A percentile compares a stretch with the other conserved stretches of the same genome.
Evolutionary conservation across 1,284 basidiomycete species (phyloP).

Genomic region (Stygiomarasmius scandens): DNA sequence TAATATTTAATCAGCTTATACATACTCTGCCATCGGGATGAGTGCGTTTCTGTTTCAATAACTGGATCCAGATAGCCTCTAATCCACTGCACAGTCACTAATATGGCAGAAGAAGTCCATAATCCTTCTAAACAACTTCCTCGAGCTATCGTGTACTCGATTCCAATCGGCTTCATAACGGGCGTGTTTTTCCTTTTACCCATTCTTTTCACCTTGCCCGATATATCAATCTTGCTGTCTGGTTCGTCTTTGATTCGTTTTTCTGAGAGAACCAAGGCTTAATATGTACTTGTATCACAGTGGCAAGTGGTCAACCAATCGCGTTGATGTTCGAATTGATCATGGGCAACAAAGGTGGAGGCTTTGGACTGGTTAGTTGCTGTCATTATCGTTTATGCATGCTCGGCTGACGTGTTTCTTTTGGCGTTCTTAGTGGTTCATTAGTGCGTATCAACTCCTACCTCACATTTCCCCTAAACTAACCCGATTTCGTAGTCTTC

Average conservation of each 20-base stretch:
- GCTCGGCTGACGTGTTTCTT: background rate
- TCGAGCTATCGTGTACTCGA: constrained; percentile 58
- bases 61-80: background rate
- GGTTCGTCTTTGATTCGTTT: constrained; percentile 33
- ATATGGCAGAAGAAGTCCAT: constrained; percentile 69
- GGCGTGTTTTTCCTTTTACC: constrained; percentile 69
- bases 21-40: constrained; percentile 56
- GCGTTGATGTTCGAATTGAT: constrained; percentile 68
- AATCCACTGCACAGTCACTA: constrained; percentile 41
- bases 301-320: constrained; percentile 64
- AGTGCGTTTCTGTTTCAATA: constrained; percentile 33
- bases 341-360: constrained; percentile 62
- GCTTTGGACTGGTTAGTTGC: constrained; percentile 58
- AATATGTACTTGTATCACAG: constrained; percentile 27
- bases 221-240: constrained; percentile 54
- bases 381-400: background rate
- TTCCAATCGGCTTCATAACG: constrained; percentile 61
- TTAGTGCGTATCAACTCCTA: constrained; percentile 32
- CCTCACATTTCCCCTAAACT: background rate
- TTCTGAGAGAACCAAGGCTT: background rate
- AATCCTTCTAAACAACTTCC: constrained; percentile 60
- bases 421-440: constrained; percentile 42
- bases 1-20: constrained; percentile 41
- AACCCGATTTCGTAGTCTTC: constrained; percentile 41
- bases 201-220: constrained; percentile 69